Evolutionary conservation across 2,329 filamentous ascomycete species (phyloP).

Genomic region (Paecilomyces formosus): DNA sequence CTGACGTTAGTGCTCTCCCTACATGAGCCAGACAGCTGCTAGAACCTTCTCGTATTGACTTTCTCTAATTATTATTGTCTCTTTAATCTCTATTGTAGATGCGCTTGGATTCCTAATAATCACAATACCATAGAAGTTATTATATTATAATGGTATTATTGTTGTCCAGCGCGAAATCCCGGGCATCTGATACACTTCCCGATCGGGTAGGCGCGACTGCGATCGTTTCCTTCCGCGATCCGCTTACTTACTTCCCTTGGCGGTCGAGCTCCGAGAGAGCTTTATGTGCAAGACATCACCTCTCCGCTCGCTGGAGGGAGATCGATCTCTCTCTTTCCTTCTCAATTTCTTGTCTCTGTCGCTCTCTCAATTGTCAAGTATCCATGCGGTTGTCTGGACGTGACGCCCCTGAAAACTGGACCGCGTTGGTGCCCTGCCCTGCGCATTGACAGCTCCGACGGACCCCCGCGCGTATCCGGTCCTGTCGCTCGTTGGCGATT

Average conservation of each 20-base stretch:
- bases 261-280: background rate
- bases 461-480: background rate
- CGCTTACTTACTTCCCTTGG: background rate
- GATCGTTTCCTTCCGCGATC: background rate
- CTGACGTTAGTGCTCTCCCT: too few species aligned
- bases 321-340: background rate
- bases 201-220: background rate
- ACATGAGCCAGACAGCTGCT: too few species aligned
- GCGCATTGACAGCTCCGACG: background rate
- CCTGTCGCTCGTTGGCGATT: background rate
- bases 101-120: too few species aligned
- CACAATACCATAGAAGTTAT: too few species aligned
- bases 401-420: background rate
- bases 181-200: background rate
- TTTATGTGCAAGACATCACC: background rate
- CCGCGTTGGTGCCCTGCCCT: background rate
- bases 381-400: background rate
- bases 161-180: background rate
- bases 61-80: too few species aligned
- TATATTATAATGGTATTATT: too few species aligned
- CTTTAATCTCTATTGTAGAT: too few species aligned
- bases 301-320: background rate
- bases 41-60: too few species aligned
- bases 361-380: background rate
- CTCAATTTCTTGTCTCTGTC: background rate